Evolutionary conservation across 768 basidiomycete species (phyloP).

Genomic region (Suillus clintonianus): DNA sequence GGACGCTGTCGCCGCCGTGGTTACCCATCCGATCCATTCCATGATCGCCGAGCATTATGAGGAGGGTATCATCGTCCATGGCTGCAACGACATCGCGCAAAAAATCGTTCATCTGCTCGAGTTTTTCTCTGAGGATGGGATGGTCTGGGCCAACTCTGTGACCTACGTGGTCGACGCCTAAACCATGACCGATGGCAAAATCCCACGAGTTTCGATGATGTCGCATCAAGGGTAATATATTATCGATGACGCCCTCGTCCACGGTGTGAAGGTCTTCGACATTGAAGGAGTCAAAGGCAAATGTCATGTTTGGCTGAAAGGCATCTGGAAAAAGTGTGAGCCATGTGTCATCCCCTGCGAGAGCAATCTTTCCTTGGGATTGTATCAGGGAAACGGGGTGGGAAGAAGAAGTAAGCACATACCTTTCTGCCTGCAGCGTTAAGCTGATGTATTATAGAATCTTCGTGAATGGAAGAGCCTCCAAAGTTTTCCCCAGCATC

Average conservation of each 20-base stretch:
- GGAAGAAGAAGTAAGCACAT: slow-evolving; percentile 15
- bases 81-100: slow-evolving; percentile 68
- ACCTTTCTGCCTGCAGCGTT: slow-evolving; percentile 60
- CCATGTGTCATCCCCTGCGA: slow-evolving; percentile 99
- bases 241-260: slow-evolving; percentile 83
- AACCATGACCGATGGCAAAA: slow-evolving; percentile 87
- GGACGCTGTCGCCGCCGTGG: slow-evolving; percentile 87
- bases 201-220: slow-evolving; percentile 60
- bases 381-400: slow-evolving; percentile 5
- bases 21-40: slow-evolving; percentile 96
- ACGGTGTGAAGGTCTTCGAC: slow-evolving; percentile 98
- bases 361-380: slow-evolving; percentile 58
- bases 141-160: slow-evolving; percentile 93
- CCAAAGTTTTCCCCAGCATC: slow-evolving; percentile 93
- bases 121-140: slow-evolving; percentile 80
- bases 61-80: slow-evolving; percentile 81
- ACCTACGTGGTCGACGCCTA: slow-evolving; percentile 96
- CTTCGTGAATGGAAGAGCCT: slow-evolving; percentile 82
- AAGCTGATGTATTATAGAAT: slow-evolving; percentile 82
- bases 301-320: slow-evolving; percentile 72
- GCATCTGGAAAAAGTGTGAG: slow-evolving; percentile 79
- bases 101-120: slow-evolving; percentile 85
- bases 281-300: slow-evolving; percentile 95
- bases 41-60: slow-evolving; percentile 93
- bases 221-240: slow-evolving; percentile 79